phyloP scores from a whole-genome alignment of 139 green algal species.

The Chlamydomonas eustigma region DNA sequence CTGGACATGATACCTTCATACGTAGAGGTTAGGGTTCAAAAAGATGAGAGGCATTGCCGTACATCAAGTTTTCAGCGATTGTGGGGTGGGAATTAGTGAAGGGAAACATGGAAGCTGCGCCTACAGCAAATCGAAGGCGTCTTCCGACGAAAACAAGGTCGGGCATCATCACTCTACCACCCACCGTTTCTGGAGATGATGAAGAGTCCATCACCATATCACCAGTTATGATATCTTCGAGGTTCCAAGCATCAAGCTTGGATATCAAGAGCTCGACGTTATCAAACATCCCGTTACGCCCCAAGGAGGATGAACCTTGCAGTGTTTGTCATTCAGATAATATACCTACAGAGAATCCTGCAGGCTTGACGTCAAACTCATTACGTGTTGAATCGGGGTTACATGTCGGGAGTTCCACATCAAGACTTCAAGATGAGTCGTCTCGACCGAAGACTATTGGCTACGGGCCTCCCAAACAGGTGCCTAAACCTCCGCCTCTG shows the following conservation, averaged over 20 bases:
- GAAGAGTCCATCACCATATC: neutral
- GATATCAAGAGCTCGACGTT: neutral
- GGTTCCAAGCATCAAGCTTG: neutral
- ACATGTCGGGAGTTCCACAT: neutral
- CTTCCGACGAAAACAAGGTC: slow-evolving; percentile 4
- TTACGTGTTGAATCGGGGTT: neutral
- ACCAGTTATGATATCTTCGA: neutral
- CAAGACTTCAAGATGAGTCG: neutral
- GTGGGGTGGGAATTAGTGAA: neutral
- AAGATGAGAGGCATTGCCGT: neutral
- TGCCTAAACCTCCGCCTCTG: neutral
- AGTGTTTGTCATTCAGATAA: neutral
- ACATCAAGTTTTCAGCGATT: neutral
- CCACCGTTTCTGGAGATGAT: neutral
- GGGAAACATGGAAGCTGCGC: neutral
- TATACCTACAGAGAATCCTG: neutral
- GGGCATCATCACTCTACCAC: neutral
- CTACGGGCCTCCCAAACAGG: neutral
- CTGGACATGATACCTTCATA: neutral
- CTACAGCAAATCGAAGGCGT: neutral
- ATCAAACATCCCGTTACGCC: neutral
- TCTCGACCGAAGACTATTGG: neutral
- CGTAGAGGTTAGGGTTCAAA: no score
- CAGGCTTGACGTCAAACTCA: neutral
- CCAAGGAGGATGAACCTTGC: neutral